Evolutionary conservation across 306 rosid species (phyloP), one percentile per base, ranked within the genome.

Genomic region (Vigna angularis): DNA sequence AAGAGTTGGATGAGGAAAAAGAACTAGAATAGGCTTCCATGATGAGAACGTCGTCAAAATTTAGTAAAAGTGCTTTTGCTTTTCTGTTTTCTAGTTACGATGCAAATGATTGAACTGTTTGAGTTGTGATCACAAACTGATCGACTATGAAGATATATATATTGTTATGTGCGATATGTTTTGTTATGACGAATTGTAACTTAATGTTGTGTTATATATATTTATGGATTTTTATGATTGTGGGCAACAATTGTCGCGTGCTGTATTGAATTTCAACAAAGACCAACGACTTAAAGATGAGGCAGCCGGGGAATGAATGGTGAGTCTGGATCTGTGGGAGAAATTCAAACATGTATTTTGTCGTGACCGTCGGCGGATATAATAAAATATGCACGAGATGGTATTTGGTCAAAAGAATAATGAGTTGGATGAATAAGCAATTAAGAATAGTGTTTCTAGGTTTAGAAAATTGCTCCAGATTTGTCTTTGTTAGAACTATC

Each of bases 361-460:
- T 85, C 90, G n/a, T 80, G 76, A 82, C 84, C 87, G 90, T 89
- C 93, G 90, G 93, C 91, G 76, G 67, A 49, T 4, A 53, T 2
- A 22, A 11, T 2, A 47, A 13, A 11, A 62, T 32, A 14, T 7
- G 5, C 16, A 1, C 0, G 84, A 64, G 45, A 66, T 24, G 2
- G 5, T 63, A 1, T 70, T 36, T 28, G 81, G 89, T 90, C 92
- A 83, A 86, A 79, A 24, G 9, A 13, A 20, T 22, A 57, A 52
- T 50, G 50, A 24, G 44, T 70, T 65, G 5, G 79, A 55, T 51
- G 69, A 8, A n/a, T 24, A 28, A 52, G 64, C 10, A 70, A 62
- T 55, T 24, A 68, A 45, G 17, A 28, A 67, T 56, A 2, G 48
- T 3, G 17, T 30, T 36, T 4, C 18, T 40, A 12, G 15, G 26